A percentile compares a stretch with the other conserved stretches of the same genome.
Conservation (phyloP, 306 rosid genomes). For the Vicia faba region DNA sequence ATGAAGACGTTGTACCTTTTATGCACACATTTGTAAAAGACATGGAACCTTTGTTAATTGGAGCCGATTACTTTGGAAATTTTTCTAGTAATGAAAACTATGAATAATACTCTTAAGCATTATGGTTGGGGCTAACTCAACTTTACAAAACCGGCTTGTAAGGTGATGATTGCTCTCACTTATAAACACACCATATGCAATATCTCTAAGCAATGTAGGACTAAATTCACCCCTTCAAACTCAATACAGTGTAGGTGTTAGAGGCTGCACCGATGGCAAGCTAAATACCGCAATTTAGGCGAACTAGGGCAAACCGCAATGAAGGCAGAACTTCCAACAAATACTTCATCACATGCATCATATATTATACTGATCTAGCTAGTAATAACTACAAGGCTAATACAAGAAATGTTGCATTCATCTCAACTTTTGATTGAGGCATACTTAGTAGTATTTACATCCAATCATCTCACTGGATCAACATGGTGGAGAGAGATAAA, state of each 20-base stretch:
- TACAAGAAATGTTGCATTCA: neutral
- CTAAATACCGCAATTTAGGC: no score
- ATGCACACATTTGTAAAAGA: constrained; percentile 7
- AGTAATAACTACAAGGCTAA: neutral
- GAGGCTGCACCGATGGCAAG: no score
- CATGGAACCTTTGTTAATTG: constrained; percentile 8
- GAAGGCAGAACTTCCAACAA: no score
- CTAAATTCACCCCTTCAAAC: no score
- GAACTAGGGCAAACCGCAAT: no score
- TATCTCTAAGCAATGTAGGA: no score
- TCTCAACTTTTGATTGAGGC: constrained; percentile 9
- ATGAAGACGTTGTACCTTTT: constrained; percentile 1
- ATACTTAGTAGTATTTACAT: constrained; percentile 14
- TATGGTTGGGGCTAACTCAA: no score
- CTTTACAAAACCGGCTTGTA: no score
- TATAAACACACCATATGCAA: no score
- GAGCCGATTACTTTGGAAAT: constrained; percentile 6
- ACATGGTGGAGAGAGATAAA: no score
- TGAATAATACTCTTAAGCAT: neutral
- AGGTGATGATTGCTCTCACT: no score
- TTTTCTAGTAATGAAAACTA: constrained; percentile 11
- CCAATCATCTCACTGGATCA: neutral
- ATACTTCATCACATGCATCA: neutral
- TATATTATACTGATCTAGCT: neutral
- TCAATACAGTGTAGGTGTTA: no score